phyloP scores from a whole-genome alignment of 495 filamentous ascomycete species.

The Podospora fimiseda region DNA sequence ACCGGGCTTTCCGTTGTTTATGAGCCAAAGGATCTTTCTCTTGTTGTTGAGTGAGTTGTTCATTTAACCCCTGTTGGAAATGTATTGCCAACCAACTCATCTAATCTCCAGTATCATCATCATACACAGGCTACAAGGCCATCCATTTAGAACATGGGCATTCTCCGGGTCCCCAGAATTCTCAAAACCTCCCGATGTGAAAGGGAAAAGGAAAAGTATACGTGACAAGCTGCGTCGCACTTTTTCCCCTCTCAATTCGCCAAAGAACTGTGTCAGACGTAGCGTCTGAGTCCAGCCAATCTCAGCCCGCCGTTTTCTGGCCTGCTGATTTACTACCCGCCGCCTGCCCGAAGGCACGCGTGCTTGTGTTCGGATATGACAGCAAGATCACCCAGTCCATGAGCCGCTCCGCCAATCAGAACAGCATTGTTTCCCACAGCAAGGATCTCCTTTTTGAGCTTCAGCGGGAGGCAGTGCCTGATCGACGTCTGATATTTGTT shows the following conservation, averaged over 20 bases:
- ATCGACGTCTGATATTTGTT: constrained; percentile 32
- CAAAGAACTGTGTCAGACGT: too few relatives aligned
- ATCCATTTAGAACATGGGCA: constrained; percentile 3
- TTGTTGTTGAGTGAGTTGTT: neutral
- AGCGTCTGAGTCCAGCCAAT: too few relatives aligned
- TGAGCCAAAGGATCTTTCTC: neutral
- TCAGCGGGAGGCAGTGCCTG: constrained; percentile 4
- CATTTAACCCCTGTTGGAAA: neutral
- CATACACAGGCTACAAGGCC: constrained; percentile 4
- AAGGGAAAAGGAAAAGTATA: neutral
- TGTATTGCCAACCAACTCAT: neutral
- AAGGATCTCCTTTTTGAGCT: constrained; percentile 30
- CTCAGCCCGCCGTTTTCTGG: too few relatives aligned
- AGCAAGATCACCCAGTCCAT: constrained; percentile 29
- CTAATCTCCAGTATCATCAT: neutral
- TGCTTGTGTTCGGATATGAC: constrained; percentile 25
- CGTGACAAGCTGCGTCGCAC: too few relatives aligned
- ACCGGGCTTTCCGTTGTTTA: neutral
- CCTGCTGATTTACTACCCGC: neutral
- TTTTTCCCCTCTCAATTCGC: too few relatives aligned
- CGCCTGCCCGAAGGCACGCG: neutral
- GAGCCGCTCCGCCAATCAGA: constrained; percentile 16
- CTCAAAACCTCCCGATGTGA: neutral
- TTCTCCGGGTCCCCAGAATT: neutral
- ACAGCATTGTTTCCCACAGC: constrained; percentile 30